Evolutionary conservation across 2,329 filamentous ascomycete species (phyloP).

Genomic region (Fonsecaea pugnacius): DNA sequence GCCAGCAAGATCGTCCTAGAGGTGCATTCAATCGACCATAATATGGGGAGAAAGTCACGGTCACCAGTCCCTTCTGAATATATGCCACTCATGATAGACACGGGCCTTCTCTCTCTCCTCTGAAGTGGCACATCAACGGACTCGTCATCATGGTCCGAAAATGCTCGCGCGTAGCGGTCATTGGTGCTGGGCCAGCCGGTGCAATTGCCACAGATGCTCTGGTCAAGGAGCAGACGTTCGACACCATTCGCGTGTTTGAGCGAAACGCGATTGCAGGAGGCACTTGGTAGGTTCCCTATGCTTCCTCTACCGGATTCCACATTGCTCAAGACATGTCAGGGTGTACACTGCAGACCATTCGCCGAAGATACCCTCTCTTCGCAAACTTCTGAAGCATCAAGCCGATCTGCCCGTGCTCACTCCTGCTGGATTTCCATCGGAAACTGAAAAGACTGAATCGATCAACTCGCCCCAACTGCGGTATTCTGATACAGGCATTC

Average conservation of each 20-base stretch:
- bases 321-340: no score
- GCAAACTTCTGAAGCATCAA: no score
- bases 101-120: neutral
- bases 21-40: no score
- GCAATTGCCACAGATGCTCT: constrained; percentile 66
- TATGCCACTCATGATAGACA: constrained; percentile 41
- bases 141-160: constrained; percentile 11
- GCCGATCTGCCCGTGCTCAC: no score
- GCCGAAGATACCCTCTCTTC: no score
- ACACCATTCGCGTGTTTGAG: constrained; percentile 66
- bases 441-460: neutral
- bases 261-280: constrained; percentile 51
- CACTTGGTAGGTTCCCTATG: no score
- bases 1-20: no score
- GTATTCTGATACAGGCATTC: constrained; percentile 63
- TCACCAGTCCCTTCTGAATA: no score
- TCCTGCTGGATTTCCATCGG: no score
- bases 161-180: constrained; percentile 57
- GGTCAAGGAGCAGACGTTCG: constrained; percentile 62
- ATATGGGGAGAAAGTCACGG: no score
- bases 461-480: constrained; percentile 49
- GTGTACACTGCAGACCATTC: no score
- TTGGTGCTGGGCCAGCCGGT: constrained; percentile 65
- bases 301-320: no score
- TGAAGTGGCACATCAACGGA: neutral